Evolutionary conservation across 1,284 basidiomycete species (phyloP).

Genomic region (Fomitopsis betulina): DNA sequence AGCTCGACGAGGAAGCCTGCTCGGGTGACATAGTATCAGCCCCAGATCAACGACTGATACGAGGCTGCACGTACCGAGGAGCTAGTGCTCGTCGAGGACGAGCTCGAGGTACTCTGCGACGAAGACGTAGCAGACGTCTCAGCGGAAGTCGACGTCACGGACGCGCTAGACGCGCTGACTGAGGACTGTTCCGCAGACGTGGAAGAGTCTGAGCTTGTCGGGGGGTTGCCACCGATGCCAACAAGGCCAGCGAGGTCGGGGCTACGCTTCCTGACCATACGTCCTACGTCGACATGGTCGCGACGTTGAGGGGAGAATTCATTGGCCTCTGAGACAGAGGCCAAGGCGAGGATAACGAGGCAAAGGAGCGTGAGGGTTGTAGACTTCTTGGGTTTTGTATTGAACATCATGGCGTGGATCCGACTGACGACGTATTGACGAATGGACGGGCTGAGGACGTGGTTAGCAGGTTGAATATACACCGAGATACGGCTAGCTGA

Average conservation of each 20-base stretch:
- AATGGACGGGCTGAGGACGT: neutral
- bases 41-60: neutral
- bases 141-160: neutral
- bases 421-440: slow-evolving; percentile 3
- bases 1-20: slow-evolving; percentile 5
- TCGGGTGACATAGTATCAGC: neutral
- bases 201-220: slow-evolving; percentile 7
- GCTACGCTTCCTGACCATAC: slow-evolving; percentile 64
- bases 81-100: neutral
- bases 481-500: neutral
- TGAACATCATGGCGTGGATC: slow-evolving; percentile 35
- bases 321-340: slow-evolving; percentile 41
- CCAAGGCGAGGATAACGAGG: slow-evolving; percentile 45
- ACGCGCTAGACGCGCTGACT: neutral
- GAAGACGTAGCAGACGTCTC: neutral
- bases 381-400: slow-evolving; percentile 37
- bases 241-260: slow-evolving; percentile 20
- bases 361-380: slow-evolving; percentile 57
- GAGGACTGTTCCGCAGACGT: slow-evolving; percentile 7
- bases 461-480: slow-evolving; percentile 1
- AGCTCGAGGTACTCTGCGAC: neutral
- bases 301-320: slow-evolving; percentile 38
- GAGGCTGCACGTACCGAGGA: neutral
- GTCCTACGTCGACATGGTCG: slow-evolving; percentile 55
- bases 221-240: slow-evolving; percentile 18